Base-by-base conservation (phyloP, 139 green algal genomes). In the Chlorella ohadii region DNA sequence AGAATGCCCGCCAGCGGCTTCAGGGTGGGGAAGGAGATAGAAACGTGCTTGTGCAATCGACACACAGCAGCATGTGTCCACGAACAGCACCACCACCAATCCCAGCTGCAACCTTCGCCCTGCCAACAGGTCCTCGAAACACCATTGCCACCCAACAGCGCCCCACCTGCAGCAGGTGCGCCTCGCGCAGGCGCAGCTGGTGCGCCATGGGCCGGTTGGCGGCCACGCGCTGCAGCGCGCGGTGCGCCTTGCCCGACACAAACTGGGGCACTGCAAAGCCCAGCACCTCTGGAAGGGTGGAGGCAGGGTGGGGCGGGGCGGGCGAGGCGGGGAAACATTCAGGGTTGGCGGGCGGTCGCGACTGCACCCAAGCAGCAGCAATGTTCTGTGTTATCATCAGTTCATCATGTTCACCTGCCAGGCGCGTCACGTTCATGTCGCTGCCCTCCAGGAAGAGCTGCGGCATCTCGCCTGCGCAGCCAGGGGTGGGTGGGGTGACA, bases 261-360 rank as follows among this genome's bases (percentile, higher is more conserved):
- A 93, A 88, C 84, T 98, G 94, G 4, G 86, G 88, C 44, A 98
- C 86, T 36, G 95, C 89, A 79, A 98, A 98, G 39, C 84, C 79
- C 36, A 97, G 25, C 36, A 96, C 82, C 91, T 98, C 95, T 33
- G 76, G 56, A 27, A 3, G 4, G 23, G 9, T 34, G 12, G 34
- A 22, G 39, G 25, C 9, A 11, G 12, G 11, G 25, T 12, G 36
- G 20, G 0, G 22, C 5, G 36, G 15, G 55, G 36, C 13, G 20
- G 33, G 36, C 33, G 4, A 72, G 66, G 33, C 5, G 57, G 13
- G 11, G 11, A 36, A 34, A 3, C 2, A n/a, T 4, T 2, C 64
- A 20, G 64, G n/a, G n/a, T n/a, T n/a, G n/a, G n/a, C n/a, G n/a
- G n/a, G n/a, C n/a, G n/a, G n/a, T n/a, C n/a, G n/a, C n/a, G n/a